Conservation (phyloP, 768 basidiomycete species). For the Suillus decipiens region DNA sequence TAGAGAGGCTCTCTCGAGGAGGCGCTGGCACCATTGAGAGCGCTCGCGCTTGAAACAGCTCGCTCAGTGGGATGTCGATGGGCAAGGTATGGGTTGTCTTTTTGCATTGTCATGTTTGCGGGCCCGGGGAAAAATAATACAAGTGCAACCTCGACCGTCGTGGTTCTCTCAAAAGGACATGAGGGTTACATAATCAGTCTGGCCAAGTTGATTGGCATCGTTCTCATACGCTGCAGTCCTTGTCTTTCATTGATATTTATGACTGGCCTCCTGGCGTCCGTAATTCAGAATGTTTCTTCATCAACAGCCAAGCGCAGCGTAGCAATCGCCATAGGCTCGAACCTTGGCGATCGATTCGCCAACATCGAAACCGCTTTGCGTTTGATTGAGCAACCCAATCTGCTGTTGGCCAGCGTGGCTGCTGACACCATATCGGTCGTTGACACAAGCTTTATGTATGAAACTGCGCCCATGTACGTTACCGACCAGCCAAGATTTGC, state of each 20-base stretch:
- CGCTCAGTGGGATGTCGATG: conserved; percentile 39
- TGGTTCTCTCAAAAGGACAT: neutral
- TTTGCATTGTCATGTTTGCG: conserved; percentile 2
- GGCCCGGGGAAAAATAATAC: neutral
- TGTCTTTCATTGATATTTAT: neutral
- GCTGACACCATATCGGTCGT: conserved; percentile 44
- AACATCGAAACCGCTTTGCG: conserved; percentile 82
- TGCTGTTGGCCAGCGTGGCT: conserved; percentile 26
- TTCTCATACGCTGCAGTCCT: neutral
- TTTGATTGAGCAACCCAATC: conserved; percentile 56
- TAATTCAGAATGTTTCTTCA: neutral
- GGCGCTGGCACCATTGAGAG: conserved; percentile 9
- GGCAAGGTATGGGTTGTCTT: conserved; percentile 58
- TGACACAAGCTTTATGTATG: conserved; percentile 89
- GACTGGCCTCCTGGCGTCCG: neutral
- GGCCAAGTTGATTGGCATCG: no score
- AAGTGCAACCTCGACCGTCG: neutral
- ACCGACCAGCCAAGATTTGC: conserved; percentile 85
- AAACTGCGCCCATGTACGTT: conserved; percentile 96
- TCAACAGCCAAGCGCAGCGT: conserved; percentile 35
- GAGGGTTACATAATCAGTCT: neutral
- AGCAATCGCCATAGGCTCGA: conserved; percentile 85
- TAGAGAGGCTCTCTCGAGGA: conserved; percentile 60
- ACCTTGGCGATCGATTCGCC: conserved; percentile 82
- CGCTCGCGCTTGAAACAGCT: neutral